Conservation (phyloP, 768 basidiomycete genomes). For the Dendrothele bispora region DNA sequence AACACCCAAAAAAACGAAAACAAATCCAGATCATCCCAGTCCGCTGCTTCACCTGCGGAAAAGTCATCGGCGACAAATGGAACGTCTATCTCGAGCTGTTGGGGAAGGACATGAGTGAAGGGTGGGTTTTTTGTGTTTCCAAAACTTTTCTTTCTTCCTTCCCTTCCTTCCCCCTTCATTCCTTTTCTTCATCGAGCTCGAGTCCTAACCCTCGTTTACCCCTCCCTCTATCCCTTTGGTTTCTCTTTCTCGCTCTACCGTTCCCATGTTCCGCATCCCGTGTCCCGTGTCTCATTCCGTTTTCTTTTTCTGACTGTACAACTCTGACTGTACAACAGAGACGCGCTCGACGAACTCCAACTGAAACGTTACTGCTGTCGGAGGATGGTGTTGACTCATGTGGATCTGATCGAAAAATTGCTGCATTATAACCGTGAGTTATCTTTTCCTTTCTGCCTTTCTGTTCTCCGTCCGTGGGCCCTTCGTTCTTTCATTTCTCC, state of each 20-base stretch:
- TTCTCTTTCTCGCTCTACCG: not conserved
- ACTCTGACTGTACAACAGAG: constrained; percentile 43
- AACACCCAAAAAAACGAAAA: too few species aligned
- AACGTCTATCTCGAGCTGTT: constrained; percentile 81
- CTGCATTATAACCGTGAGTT: constrained; percentile 91
- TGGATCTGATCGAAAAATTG: constrained; percentile 96
- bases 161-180: not conserved
- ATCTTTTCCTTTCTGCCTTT: constrained; percentile 1
- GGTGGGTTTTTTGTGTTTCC: constrained; percentile 49
- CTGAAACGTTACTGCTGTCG: constrained; percentile 95
- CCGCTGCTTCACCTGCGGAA: constrained; percentile 94
- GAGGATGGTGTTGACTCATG: constrained; percentile 96
- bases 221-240: not conserved
- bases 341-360: constrained; percentile 86
- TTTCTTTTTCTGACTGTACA: too few species aligned
- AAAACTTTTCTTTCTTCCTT: not conserved
- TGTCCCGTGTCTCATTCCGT: too few species aligned
- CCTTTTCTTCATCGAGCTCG: not conserved
- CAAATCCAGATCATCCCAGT: constrained; percentile 96
- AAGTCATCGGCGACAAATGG: constrained; percentile 98
- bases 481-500: too few species aligned
- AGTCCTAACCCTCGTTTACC: not conserved
- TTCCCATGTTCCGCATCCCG: too few species aligned
- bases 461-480: not conserved
- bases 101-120: constrained; percentile 81